Evolutionary conservation across 2,329 filamentous ascomycete species (phyloP).

Genomic region (Simplicillium aogashimaense): DNA sequence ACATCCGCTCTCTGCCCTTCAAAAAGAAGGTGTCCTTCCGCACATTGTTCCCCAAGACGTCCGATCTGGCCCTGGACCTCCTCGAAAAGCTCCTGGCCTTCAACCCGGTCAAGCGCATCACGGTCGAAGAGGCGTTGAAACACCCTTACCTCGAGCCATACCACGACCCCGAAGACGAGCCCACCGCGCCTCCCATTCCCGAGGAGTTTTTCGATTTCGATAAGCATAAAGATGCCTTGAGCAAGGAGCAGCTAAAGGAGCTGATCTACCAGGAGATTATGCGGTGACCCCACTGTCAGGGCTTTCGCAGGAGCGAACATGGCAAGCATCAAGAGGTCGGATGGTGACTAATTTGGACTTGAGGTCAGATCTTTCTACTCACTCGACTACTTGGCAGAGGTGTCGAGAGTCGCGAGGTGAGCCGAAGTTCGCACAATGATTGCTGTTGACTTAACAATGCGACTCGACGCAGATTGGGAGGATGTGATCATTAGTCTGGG

Average conservation of each 20-base stretch:
- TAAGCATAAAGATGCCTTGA: slow-evolving; percentile 98
- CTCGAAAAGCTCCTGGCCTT: slow-evolving; percentile 96
- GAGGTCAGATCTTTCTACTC: too few species aligned
- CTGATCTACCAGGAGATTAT: slow-evolving; percentile 98
- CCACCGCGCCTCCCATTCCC: slow-evolving; percentile 89
- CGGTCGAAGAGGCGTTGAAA: slow-evolving; percentile 87
- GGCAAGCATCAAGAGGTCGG: too few species aligned
- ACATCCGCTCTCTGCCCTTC: slow-evolving; percentile 88
- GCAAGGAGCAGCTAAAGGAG: slow-evolving; percentile 95
- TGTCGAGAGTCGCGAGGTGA: too few species aligned
- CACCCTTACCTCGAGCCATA: slow-evolving; percentile 97
- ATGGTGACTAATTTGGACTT: too few species aligned
- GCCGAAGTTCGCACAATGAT: too few species aligned
- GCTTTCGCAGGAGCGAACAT: too few species aligned
- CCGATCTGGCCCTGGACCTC: slow-evolving; percentile 87
- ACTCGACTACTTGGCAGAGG: too few species aligned
- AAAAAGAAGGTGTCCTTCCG: slow-evolving; percentile 99
- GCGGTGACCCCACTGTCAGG: too few species aligned
- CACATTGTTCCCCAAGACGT: slow-evolving; percentile 94
- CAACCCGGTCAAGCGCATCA: slow-evolving; percentile 85
- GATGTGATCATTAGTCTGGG: too few species aligned
- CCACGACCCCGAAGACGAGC: slow-evolving; percentile 97
- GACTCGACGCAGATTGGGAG: too few species aligned
- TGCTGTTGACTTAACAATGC: too few species aligned
- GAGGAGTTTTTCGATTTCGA: slow-evolving; percentile 99